Conservation (phyloP, 306 rosid genomes). For the Cucumis hystrix region DNA sequence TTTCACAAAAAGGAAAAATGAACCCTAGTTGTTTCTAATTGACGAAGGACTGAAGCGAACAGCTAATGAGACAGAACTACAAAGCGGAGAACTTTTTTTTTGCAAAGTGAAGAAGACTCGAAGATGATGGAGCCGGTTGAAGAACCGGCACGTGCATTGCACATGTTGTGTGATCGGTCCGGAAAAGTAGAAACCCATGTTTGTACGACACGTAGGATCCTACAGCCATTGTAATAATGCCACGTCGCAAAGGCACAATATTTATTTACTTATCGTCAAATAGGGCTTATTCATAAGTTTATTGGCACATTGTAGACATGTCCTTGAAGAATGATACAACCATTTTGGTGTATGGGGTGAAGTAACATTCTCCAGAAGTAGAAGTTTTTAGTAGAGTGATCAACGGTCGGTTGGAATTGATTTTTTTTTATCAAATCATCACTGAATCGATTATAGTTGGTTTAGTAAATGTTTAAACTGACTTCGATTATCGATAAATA, state of each 20-base stretch:
- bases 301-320: too few relatives aligned
- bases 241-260: background rate
- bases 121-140: background rate
- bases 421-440: too few relatives aligned
- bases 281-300: too few relatives aligned
- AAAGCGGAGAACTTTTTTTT: background rate
- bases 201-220: background rate
- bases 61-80: background rate
- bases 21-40: background rate
- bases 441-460: too few relatives aligned
- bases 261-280: background rate
- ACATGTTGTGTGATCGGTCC: background rate
- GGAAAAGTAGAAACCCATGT: too few relatives aligned
- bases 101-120: background rate
- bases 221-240: background rate
- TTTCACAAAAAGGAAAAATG: background rate
- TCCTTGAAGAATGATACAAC: too few relatives aligned
- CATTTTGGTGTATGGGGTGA: too few relatives aligned
- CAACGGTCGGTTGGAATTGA: too few relatives aligned
- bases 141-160: background rate
- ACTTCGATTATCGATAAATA: too few relatives aligned
- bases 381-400: too few relatives aligned
- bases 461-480: too few relatives aligned
- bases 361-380: too few relatives aligned
- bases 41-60: background rate